Conservation (phyloP, 2,329 filamentous ascomycete genomes). For the Trichoderma sp. region DNA sequence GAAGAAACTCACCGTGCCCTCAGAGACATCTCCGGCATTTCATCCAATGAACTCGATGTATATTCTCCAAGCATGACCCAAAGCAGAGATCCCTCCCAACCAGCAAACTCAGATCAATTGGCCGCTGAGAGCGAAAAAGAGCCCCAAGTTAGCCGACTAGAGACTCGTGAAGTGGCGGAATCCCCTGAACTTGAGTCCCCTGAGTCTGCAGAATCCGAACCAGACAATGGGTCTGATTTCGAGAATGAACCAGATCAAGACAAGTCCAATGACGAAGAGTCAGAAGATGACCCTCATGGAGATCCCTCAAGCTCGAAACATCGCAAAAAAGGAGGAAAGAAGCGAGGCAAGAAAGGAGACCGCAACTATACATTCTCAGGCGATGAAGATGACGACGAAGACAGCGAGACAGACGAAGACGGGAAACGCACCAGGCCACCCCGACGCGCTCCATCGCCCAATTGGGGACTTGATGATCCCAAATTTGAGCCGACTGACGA, state of each 20-base stretch:
- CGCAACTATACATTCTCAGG: not conserved
- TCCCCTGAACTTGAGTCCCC: too few relatives aligned
- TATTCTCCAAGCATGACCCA: too few relatives aligned
- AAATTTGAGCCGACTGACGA: constrained; percentile 29
- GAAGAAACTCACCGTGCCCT: too few relatives aligned
- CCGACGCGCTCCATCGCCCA: constrained; percentile 26
- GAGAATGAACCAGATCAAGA: not conserved
- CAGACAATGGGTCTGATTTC: not conserved
- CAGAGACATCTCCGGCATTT: too few relatives aligned
- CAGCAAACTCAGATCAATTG: not conserved
- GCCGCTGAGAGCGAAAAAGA: not conserved
- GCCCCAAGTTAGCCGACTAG: not conserved
- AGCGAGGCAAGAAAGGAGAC: not conserved
- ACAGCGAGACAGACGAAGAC: constrained; percentile 18
- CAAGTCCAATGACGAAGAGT: not conserved
- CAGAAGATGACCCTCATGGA: not conserved
- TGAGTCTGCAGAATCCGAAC: not conserved
- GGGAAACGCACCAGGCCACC: not conserved
- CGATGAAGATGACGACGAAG: constrained; percentile 9
- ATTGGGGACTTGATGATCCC: constrained; percentile 26
- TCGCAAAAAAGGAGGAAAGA: not conserved
- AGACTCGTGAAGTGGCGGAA: not conserved
- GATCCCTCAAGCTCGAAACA: constrained; percentile 16
- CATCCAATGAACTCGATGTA: too few relatives aligned
- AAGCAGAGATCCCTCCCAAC: too few relatives aligned